A percentile compares a stretch with the other conserved stretches of the same genome.
phyloP scores from a whole-genome alignment of 1,284 basidiomycete genomes.

The Ceratobasidium sp. region DNA sequence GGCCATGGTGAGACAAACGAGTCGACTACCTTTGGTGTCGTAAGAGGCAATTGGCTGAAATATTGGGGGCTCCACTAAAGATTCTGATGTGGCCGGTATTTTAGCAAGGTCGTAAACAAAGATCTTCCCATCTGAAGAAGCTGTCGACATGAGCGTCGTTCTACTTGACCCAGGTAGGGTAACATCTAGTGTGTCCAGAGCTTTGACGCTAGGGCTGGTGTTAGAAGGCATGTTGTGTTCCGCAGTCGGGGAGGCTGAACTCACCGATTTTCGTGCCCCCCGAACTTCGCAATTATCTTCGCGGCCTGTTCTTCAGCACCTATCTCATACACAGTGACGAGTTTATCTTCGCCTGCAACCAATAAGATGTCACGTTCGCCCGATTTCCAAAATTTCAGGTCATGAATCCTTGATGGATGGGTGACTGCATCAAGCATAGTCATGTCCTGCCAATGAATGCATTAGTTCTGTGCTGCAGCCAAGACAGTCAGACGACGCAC shows the following conservation, averaged over 20 bases:
- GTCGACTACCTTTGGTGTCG: conserved; percentile 85
- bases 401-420: conserved; percentile 85
- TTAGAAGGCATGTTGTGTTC: background rate
- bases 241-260: conserved; percentile 3
- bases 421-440: conserved; percentile 75
- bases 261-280: conserved; percentile 82
- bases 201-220: conserved; percentile 70
- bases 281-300: conserved; percentile 72
- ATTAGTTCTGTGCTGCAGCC: background rate
- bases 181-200: conserved; percentile 72
- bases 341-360: conserved; percentile 88
- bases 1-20: conserved; percentile 84
- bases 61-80: conserved; percentile 56
- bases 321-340: conserved; percentile 78
- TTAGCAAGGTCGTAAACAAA: conserved; percentile 80
- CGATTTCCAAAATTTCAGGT: conserved; percentile 74
- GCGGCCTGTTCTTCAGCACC: conserved; percentile 52
- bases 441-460: conserved; percentile 70
- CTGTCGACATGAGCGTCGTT: conserved; percentile 75
- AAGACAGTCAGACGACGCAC: conserved; percentile 62
- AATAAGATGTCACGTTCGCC: conserved; percentile 76
- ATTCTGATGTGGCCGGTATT: conserved; percentile 56
- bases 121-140: conserved; percentile 88
- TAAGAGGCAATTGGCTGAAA: conserved; percentile 75
- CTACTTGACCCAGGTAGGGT: conserved; percentile 61